Evolutionary conservation across 2,329 filamentous ascomycete species (phyloP).

Genomic region (Xylariaceae sp.): DNA sequence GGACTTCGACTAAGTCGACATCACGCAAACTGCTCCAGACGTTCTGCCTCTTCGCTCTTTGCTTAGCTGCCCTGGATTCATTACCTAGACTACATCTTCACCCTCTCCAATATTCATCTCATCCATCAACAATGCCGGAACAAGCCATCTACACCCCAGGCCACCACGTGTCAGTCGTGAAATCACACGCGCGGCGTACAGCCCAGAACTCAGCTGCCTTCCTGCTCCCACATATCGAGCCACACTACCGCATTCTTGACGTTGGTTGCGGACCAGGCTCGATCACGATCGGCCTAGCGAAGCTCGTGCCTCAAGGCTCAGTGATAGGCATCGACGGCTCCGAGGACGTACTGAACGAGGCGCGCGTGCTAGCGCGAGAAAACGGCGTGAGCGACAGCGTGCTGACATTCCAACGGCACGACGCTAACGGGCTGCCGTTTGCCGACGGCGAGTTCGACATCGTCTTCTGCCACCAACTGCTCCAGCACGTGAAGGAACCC

Average conservation of each 20-base stretch:
- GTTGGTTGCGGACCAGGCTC: slow-evolving; percentile 52
- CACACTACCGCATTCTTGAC: slow-evolving; percentile 46
- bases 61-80: too few species aligned
- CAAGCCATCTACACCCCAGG: slow-evolving; percentile 14
- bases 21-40: too few species aligned
- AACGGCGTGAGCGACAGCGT: slow-evolving; percentile 23
- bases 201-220: slow-evolving; percentile 33
- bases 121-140: too few species aligned
- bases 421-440: slow-evolving; percentile 43
- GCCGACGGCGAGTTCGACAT: slow-evolving; percentile 61
- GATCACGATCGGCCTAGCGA: slow-evolving; percentile 50
- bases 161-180: slow-evolving; percentile 34
- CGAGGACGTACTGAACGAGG: slow-evolving; percentile 23
- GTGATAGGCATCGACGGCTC: slow-evolving; percentile 45
- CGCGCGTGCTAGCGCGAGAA: slow-evolving; percentile 17
- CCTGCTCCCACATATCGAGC: slow-evolving; percentile 46
- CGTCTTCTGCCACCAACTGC: slow-evolving; percentile 65
- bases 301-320: slow-evolving; percentile 46
- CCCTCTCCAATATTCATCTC: too few species aligned
- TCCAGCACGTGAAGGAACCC: slow-evolving; percentile 62
- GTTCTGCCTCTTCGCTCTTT: too few species aligned
- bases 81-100: too few species aligned
- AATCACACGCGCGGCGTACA: slow-evolving; percentile 33
- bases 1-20: too few species aligned
- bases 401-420: slow-evolving; percentile 34